Conservation (phyloP, 2,329 filamentous ascomycete species). For the Fusarium praegraminearum region DNA sequence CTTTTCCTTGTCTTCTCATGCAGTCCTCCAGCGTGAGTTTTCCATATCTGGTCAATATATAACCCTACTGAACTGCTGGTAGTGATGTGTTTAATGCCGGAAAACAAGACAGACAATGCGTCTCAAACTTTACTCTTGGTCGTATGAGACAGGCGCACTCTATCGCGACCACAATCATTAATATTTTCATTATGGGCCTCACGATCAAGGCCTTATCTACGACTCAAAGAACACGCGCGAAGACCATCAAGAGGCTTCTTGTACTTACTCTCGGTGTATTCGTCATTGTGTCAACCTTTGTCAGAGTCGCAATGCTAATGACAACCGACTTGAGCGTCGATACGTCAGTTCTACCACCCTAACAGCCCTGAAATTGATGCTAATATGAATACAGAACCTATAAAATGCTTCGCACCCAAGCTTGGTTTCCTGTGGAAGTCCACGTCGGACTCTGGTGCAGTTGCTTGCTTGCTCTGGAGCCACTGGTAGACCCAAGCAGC, state of each 20-base stretch:
- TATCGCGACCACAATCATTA: constrained; percentile 51
- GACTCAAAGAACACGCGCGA: constrained; percentile 53
- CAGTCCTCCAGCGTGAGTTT: constrained; percentile 34
- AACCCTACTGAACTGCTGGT: not conserved
- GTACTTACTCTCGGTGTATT: constrained; percentile 56
- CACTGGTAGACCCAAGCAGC: constrained; percentile 48
- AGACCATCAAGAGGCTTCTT: constrained; percentile 52
- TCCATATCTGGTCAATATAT: too few species aligned
- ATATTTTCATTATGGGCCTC: constrained; percentile 52
- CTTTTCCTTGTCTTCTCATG: constrained; percentile 43
- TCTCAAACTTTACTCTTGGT: constrained; percentile 30
- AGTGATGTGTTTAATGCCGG: constrained; percentile 41
- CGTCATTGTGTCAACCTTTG: constrained; percentile 53
- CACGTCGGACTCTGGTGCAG: constrained; percentile 59
- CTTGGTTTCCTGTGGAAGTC: constrained; percentile 57
- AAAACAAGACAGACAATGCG: constrained; percentile 32
- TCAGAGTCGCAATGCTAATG: constrained; percentile 54
- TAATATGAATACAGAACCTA: constrained; percentile 49
- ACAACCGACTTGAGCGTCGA: constrained; percentile 49
- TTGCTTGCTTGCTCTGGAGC: constrained; percentile 57
- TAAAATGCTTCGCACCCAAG: constrained; percentile 52
- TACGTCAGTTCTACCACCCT: constrained; percentile 47
- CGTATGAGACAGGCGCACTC: constrained; percentile 53
- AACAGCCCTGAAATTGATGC: not conserved
- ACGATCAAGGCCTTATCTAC: constrained; percentile 54